Evolutionary conservation across 352 stramenopile genomes (phyloP), one percentile per base, ranked within the genome.

Genomic region (Globisporangium nodosum): DNA sequence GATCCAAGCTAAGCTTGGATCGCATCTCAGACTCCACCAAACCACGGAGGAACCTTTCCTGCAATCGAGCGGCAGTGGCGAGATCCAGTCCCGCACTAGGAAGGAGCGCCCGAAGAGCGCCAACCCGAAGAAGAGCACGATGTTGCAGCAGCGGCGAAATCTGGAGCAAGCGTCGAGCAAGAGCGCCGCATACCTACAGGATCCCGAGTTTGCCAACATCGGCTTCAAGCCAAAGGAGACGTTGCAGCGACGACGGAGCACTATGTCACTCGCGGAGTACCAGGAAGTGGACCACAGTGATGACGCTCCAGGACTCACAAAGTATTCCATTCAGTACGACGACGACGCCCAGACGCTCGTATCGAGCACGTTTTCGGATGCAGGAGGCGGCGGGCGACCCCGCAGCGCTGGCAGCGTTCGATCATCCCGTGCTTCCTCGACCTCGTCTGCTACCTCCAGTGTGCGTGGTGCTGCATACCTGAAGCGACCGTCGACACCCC

Each of bases 41-140:
- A 2, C 12, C 12, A 3, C 7, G 12, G n/a, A 31, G 12, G 45
- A 49, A 7, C 5, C 20, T 21, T 12, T 24, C 9, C n/a, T 49
- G 20, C 6, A 8, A 3, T 9, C 13, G n/a, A 49, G 5, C 45
- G 18, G 21, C 21, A 5, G 45, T 8, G 45, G 20, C 3, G 45
- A 49, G n/a, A 51, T 42, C 21, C 37, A 56, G 31, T 9, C 49
- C 37, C 66, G 62, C 13, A 49, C 35, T 2, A 80, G 69, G 42
- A 88, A 86, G 49, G 76, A 87, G 57, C 71, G 80, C 0, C 80
- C 80, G 3, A 71, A 76, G 52, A 88, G 78, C 40, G 80, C 80
- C 5, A 76, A 90, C 52, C 76, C 76, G 7, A 84, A 81, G 60
- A 90, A 88, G 58, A 75, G 70, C 12, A 70, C 68, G 40, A 74